Conservation (phyloP, 176 grass and related monocot species). For the Tillandsia fasciculata region DNA sequence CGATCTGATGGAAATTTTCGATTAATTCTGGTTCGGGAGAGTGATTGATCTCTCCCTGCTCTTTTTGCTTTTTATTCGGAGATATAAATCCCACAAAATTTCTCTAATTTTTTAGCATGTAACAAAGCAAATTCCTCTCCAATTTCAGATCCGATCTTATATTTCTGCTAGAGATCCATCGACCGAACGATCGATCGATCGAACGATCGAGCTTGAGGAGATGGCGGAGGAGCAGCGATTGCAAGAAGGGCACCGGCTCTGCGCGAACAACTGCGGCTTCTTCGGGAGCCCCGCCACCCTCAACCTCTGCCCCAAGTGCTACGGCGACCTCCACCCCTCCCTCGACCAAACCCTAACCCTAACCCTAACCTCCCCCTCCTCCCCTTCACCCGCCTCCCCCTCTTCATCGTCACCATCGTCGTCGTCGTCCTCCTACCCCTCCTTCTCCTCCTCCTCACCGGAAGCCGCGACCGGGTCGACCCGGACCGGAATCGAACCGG, state of each 20-base stretch:
- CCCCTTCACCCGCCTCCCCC: neutral
- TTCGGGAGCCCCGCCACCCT: constrained; percentile 24
- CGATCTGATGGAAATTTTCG: too few relatives aligned
- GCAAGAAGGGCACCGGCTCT: constrained; percentile 5
- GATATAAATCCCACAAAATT: too few relatives aligned
- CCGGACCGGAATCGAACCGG: constrained; percentile 9
- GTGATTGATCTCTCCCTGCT: too few relatives aligned
- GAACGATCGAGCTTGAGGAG: too few relatives aligned
- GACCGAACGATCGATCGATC: too few relatives aligned
- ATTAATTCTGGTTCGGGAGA: too few relatives aligned
- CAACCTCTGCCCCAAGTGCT: constrained; percentile 41
- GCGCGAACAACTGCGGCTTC: constrained; percentile 32
- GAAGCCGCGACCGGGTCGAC: neutral
- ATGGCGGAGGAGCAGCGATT: constrained; percentile 4
- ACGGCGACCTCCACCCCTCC: constrained; percentile 25
- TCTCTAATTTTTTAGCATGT: too few relatives aligned
- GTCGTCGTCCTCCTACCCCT: too few relatives aligned
- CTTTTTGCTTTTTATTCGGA: too few relatives aligned
- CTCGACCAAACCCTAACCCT: constrained; percentile 22
- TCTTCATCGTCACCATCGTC: neutral
- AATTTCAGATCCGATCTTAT: too few relatives aligned
- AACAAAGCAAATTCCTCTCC: too few relatives aligned
- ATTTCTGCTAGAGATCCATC: too few relatives aligned
- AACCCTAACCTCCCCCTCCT: neutral
- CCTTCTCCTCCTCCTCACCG: neutral